phyloP scores from a whole-genome alignment of 495 filamentous ascomycete species.

The Trypethelium eluteriae region DNA sequence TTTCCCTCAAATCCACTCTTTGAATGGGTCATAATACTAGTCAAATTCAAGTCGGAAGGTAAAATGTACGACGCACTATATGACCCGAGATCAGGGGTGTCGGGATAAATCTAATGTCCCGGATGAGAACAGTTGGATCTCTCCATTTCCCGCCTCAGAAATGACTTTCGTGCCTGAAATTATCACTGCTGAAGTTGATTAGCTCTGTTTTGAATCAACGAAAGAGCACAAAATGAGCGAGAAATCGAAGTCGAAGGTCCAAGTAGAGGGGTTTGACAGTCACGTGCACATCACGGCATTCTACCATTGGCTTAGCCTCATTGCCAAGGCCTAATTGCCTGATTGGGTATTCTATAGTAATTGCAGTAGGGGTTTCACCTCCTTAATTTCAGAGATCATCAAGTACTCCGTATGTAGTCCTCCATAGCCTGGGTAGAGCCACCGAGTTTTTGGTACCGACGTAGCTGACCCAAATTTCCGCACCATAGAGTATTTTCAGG shows the following conservation, averaged over 20 bases:
- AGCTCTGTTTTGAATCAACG: not conserved
- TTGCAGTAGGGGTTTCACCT: no score
- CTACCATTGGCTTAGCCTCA: no score
- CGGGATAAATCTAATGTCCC: not conserved
- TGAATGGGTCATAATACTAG: not conserved
- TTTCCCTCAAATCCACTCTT: not conserved
- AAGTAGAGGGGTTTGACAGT: no score
- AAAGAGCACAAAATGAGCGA: not conserved
- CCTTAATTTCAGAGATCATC: no score
- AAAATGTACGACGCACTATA: not conserved
- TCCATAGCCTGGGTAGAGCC: no score
- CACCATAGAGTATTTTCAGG: no score
- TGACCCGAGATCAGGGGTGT: not conserved
- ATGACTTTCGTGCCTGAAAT: not conserved
- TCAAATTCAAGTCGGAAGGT: not conserved
- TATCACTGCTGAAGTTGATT: not conserved
- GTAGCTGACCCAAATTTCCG: no score
- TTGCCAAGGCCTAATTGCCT: no score
- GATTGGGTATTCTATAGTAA: no score
- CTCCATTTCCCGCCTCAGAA: not conserved
- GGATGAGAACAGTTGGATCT: not conserved
- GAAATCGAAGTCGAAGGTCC: not conserved
- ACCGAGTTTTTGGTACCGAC: no score
- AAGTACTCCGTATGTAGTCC: no score
- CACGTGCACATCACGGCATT: no score